phyloP scores from a whole-genome alignment of 495 filamentous ascomycete species.

The Xanthoparmelia taractica region DNA sequence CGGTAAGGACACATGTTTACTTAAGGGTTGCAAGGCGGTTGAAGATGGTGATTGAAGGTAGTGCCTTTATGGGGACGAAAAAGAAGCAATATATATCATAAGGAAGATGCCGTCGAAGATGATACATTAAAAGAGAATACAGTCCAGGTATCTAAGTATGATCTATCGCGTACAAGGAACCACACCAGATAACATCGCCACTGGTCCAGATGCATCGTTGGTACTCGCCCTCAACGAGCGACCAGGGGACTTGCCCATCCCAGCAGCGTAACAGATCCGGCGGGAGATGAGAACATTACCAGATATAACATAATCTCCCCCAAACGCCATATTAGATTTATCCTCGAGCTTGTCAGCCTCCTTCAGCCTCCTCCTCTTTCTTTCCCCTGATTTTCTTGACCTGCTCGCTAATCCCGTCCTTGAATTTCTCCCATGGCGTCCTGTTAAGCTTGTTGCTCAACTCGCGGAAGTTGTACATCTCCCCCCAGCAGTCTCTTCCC shows the following conservation, averaged over 20 bases:
- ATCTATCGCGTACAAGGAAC: neutral
- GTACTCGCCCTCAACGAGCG: neutral
- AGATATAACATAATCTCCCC: neutral
- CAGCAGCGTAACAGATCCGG: neutral
- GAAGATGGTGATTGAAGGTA: neutral
- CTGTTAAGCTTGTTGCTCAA: conserved; percentile 81
- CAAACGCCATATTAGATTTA: conserved; percentile 6
- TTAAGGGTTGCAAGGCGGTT: neutral
- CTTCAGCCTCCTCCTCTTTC: conserved; percentile 20
- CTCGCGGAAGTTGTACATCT: conserved; percentile 90
- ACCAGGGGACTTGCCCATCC: neutral
- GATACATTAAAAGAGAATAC: neutral
- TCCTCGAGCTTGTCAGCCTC: conserved; percentile 6
- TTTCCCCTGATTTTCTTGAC: conserved; percentile 26
- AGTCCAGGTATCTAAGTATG: conserved; percentile 1
- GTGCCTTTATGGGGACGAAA: neutral
- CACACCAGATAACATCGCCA: neutral
- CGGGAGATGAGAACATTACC: neutral
- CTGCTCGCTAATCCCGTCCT: conserved; percentile 29
- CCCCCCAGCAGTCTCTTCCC: conserved; percentile 94
- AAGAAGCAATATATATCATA: neutral
- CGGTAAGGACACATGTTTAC: neutral
- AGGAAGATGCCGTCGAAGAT: neutral
- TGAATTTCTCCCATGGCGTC: conserved; percentile 62
- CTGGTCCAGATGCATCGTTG: neutral